These are phyloP conservation scores for Gaertneriomyces semiglobifer DNA, from an alignment of 192 early-diverging fungal species.

Conservation along the genomic window DNA sequence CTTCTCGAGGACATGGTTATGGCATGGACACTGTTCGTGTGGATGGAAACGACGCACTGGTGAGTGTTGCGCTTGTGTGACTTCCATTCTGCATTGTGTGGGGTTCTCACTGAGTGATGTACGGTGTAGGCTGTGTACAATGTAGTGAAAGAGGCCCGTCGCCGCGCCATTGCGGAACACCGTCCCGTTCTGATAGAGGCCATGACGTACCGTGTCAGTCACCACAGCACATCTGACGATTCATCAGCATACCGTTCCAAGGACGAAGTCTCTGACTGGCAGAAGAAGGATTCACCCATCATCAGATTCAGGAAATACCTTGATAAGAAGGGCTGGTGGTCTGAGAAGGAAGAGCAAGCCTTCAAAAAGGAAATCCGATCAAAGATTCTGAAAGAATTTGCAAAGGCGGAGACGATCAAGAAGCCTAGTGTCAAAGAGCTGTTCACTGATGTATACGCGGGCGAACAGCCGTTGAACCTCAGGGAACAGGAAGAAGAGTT, in stretches of 20 bases:
- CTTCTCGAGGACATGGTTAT: conserved; percentile 90
- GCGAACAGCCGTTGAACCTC: conserved; percentile 69
- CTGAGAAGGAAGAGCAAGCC: conserved; percentile 63
- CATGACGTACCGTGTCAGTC: conserved; percentile 95
- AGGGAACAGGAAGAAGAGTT: conserved; percentile 77
- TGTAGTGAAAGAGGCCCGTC: conserved; percentile 77
- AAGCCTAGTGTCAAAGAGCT: conserved; percentile 80
- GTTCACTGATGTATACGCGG: conserved; percentile 93
- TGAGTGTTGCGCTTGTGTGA: conserved; percentile 9
- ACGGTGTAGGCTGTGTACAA: conserved; percentile 81
- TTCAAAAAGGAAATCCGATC: conserved; percentile 59
- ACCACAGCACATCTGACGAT: conserved; percentile 98
- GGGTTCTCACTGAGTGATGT: not conserved
- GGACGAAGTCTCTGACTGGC: conserved; percentile 88
- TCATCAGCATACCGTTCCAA: conserved; percentile 92
- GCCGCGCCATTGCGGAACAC: conserved; percentile 75
- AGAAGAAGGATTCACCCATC: conserved; percentile 82
- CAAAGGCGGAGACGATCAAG: conserved; percentile 78
- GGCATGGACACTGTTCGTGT: conserved; percentile 96
- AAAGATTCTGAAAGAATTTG: conserved; percentile 77
- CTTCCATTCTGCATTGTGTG: too few species aligned
- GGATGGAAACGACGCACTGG: conserved; percentile 95
- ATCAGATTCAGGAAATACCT: conserved; percentile 87
- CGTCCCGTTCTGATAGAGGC: conserved; percentile 94
- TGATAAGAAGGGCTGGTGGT: conserved; percentile 82